Evolutionary conservation across 2,329 filamentous ascomycete genomes (phyloP).

Genomic region (Phialophora tarda): DNA sequence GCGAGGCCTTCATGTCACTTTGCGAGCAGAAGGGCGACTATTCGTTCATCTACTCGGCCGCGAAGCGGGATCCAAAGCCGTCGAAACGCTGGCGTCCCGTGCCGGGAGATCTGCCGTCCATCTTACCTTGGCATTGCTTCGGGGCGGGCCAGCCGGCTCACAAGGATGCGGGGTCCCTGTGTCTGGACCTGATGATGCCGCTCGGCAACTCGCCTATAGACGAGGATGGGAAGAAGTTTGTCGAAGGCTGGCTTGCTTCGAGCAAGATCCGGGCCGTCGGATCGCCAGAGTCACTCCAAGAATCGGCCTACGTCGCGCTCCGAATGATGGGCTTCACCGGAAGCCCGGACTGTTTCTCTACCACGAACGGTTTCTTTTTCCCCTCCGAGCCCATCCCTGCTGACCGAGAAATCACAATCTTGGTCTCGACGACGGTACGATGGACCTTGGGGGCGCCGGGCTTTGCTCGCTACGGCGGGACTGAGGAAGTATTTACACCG

Average conservation of each 20-base stretch:
- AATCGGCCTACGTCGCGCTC: conserved; percentile 10
- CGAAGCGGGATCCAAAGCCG: conserved; percentile 12
- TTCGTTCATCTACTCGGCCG: conserved; percentile 27
- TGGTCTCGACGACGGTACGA: conserved; percentile 11
- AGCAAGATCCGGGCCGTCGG: conserved; percentile 6
- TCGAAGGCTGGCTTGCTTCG: conserved; percentile 12
- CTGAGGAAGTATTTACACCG: neutral
- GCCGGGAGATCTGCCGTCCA: conserved; percentile 18
- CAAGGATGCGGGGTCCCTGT: neutral
- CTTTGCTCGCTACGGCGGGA: conserved; percentile 1
- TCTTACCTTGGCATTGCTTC: conserved; percentile 22
- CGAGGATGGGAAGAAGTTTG: conserved; percentile 2
- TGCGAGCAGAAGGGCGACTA: conserved; percentile 28
- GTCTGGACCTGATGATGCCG: conserved; percentile 13
- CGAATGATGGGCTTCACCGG: conserved; percentile 15
- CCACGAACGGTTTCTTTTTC: conserved; percentile 15
- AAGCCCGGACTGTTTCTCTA: conserved; percentile 9
- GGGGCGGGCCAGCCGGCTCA: conserved; percentile 16
- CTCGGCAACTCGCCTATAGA: neutral
- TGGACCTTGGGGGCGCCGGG: conserved; percentile 15
- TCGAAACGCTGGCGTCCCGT: conserved; percentile 23
- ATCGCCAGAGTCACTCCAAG: neutral
- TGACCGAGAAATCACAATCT: neutral
- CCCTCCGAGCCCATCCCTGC: neutral
- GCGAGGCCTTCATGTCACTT: conserved; percentile 24